A percentile compares a stretch with the other conserved stretches of the same genome.
Conservation (phyloP, 225 moss, liverwort and hornwort genomes). For the Sphagnum contortum region DNA sequence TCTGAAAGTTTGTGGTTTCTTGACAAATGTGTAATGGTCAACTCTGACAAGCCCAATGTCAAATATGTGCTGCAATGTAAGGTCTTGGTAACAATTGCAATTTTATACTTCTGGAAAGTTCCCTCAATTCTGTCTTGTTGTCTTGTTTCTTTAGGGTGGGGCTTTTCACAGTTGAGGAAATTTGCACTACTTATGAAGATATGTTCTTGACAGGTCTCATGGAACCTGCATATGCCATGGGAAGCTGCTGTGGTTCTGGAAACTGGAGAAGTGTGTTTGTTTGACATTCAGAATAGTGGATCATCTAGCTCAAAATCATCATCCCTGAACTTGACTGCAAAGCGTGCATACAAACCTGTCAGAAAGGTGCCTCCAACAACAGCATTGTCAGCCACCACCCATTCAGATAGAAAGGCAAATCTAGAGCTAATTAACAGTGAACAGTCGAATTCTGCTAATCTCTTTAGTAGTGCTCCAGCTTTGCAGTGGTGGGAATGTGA, state of each 20-base stretch:
- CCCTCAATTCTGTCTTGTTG: slow-evolving; percentile 7
- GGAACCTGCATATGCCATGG: slow-evolving; percentile 65
- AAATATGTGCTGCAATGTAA: slow-evolving; percentile 35
- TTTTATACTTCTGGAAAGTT: not conserved
- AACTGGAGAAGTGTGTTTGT: slow-evolving; percentile 56
- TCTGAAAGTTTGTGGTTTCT: slow-evolving; percentile 5
- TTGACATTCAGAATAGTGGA: slow-evolving; percentile 46
- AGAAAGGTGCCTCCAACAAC: slow-evolving; percentile 9
- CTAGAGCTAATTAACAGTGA: slow-evolving; percentile 15
- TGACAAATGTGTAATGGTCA: slow-evolving; percentile 20
- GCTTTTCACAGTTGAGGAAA: not conserved
- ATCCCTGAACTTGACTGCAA: slow-evolving; percentile 15
- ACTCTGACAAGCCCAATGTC: slow-evolving; percentile 40
- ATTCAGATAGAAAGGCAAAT: slow-evolving; percentile 2
- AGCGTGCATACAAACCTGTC: slow-evolving; percentile 9
- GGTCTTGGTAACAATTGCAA: slow-evolving; percentile 3
- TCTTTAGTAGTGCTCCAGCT: slow-evolving; percentile 11
- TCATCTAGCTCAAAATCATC: slow-evolving; percentile 8
- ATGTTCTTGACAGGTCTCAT: slow-evolving; percentile 53
- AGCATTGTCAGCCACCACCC: slow-evolving; percentile 1
- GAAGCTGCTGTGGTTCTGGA: slow-evolving; percentile 85
- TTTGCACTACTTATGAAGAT: not conserved
- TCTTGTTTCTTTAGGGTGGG: slow-evolving; percentile 7
- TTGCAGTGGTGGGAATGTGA: slow-evolving; percentile 84
- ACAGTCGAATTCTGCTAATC: slow-evolving; percentile 2